Evolutionary conservation across 176 grass and related monocot species (phyloP).

Genomic region (Thalia dealbata): DNA sequence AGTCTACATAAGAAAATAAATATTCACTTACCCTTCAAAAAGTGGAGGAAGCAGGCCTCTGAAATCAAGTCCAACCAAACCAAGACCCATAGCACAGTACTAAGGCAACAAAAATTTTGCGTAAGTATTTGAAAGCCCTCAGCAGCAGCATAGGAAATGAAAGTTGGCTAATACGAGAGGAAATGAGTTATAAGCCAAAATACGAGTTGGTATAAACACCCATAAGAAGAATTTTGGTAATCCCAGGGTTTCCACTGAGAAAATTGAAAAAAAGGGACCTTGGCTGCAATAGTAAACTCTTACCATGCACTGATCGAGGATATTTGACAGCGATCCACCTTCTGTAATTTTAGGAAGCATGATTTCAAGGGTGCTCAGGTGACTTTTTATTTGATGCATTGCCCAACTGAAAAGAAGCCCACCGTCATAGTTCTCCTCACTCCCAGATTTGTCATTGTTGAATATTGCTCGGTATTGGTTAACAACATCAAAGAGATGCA

Average conservation of each 20-base stretch:
- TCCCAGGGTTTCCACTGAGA: not conserved
- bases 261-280: not conserved
- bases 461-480: conserved; percentile 97
- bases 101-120: conserved; percentile 16
- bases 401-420: conserved; percentile 95
- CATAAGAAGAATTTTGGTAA: not conserved
- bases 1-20: not conserved
- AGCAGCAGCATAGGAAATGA: not conserved
- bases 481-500: conserved; percentile 91
- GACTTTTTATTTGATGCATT: conserved; percentile 88
- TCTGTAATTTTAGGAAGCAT: conserved; percentile 96
- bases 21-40: conserved; percentile 74
- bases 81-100: conserved; percentile 98
- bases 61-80: conserved; percentile 95
- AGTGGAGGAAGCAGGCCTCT: conserved; percentile 81
- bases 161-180: too few relatives aligned
- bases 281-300: conserved; percentile 20
- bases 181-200: too few relatives aligned
- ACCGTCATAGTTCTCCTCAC: conserved; percentile 76
- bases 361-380: conserved; percentile 66
- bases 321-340: conserved; percentile 79
- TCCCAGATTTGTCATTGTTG: conserved; percentile 96
- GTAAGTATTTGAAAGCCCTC: not conserved
- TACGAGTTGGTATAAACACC: not conserved
- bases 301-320: conserved; percentile 93